Evolutionary conservation across 805 yeast species (phyloP), one percentile per base, ranked within the genome.

Genomic region (Pichia kluyveri): DNA sequence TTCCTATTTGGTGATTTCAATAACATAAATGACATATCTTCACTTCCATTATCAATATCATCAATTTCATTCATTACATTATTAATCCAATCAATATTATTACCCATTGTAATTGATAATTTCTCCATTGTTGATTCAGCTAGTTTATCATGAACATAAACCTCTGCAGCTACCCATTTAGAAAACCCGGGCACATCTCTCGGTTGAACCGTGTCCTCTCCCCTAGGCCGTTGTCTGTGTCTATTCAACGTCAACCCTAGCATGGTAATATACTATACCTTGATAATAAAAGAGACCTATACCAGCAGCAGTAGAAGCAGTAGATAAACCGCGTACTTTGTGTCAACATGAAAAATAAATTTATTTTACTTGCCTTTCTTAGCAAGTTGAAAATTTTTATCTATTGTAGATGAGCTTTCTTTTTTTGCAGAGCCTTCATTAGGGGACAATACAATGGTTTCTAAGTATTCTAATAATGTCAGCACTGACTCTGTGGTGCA

Each of bases 151-250:
- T 60, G 61, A 17, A 57, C 50, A 31, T 54, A 51, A 9, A 60
- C 57, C 47, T 63, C 67, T 34, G 58, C 56, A 10, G 63, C 63
- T 42, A 63, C 56, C 68, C 68, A 63, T 48, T 62, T 62, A 6
- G 67, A 56, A 42, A 62, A 62, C 7, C 68, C 68, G 1, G 68
- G 68, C 8, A 63, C 49, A 8, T 47, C 49, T 10, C 19, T 31
- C 0, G 53, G 46, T 1, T 4, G 23, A 11, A 43, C 46, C 3
- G 14, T 23, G 7, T 23, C 44, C 19, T 42, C 43, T 54, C 27
- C 37, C 17, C 37, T 12, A 14, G 37, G 17, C 2, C 37, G 37
- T 10, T 15, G n/a, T 14, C 37, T 9, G 18, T 34, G n/a, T 12
- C 37, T 9, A 12, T 58, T 57, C 23, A 60, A 59, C 47, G 53